phyloP scores from a whole-genome alignment of 331 rosid species.

The Rhamnella rubrinervis region DNA sequence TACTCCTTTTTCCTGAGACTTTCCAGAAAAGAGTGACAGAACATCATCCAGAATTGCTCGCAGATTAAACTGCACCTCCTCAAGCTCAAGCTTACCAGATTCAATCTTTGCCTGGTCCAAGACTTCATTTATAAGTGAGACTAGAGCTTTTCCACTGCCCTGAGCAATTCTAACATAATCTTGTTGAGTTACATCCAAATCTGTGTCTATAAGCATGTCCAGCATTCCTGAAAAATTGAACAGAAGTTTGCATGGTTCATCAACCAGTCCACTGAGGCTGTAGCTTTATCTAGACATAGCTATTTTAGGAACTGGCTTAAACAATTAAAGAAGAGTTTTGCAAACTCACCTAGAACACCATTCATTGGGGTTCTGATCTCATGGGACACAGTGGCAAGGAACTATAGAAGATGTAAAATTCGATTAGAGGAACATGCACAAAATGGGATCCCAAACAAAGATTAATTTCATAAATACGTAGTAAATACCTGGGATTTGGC shows the following conservation, averaged over 20 bases:
- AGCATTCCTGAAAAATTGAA: conserved; percentile 76
- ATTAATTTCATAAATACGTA: neutral
- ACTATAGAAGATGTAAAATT: conserved; percentile 45
- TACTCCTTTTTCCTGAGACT: conserved; percentile 89
- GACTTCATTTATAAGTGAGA: conserved; percentile 86
- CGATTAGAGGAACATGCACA: conserved; percentile 21
- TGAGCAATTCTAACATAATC: conserved; percentile 88
- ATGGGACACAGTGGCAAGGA: conserved; percentile 92
- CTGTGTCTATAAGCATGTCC: conserved; percentile 94
- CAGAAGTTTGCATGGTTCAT: conserved; percentile 16
- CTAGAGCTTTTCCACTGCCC: conserved; percentile 87
- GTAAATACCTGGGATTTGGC: conserved; percentile 84
- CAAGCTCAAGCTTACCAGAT: conserved; percentile 91
- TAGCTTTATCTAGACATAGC: neutral
- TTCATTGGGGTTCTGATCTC: conserved; percentile 98
- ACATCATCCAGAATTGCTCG: conserved; percentile 82
- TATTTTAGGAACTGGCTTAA: neutral
- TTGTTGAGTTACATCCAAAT: conserved; percentile 80
- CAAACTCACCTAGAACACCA: conserved; percentile 84
- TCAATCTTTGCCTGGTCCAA: conserved; percentile 98
- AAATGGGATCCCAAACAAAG: conserved; percentile 13
- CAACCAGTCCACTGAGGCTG: conserved; percentile 11
- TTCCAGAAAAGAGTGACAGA: conserved; percentile 79
- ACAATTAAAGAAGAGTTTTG: neutral
- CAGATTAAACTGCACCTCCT: conserved; percentile 72